Evolutionary conservation across 2,329 filamentous ascomycete species (phyloP), one percentile per base, ranked within the genome.

Genomic region (Hypoxylon rubiginosum): DNA sequence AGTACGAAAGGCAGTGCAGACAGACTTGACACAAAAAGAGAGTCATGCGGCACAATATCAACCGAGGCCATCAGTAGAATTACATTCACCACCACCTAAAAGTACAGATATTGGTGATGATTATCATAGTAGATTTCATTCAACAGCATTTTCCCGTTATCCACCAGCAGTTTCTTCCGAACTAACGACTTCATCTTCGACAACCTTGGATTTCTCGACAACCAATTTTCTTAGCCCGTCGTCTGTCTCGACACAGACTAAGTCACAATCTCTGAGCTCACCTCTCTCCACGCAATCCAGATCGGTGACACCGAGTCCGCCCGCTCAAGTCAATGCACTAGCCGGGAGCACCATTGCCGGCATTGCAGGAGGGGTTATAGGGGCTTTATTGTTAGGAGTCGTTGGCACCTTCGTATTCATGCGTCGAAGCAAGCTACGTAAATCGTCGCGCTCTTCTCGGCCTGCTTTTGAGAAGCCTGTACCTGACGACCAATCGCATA

Each of bases 281-380:
- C 13, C 10, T 36, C 4, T 36, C 19, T 30, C 30, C 5, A 13
- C 50, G 21, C 49, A 49, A 24, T 11, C 28, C 10, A 36, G 13
- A 1, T 43, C 51, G n/a, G 28, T 24, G 2, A 51, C 52, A 28
- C 32, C 58, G 11, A 51, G 19, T 48, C n/a, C 34, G 3, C 9
- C n/a, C 46, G n/a, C n/a, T 15, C 32, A 43, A 43, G 26, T 10
- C 8, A 39, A 19, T 19, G 7, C 19, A 4, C 6, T 66, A 21
- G 6, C 54, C 8, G 7, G 34, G 4, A 26, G 54, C 11, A 53
- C 54, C 21, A 49, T 59, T 24, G 63, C 30, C 11, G 63, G 63
- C 4, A 66, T 66, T 13, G 34, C 51, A n/a, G 49, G 55, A n/a
- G 63, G 63, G 19, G 7, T 66, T 32, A 2, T 62, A 6, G 58